A percentile compares a stretch with the other conserved stretches of the same genome.
phyloP scores from a whole-genome alignment of 2,329 filamentous ascomycete genomes.

The Xylaria sp. region DNA sequence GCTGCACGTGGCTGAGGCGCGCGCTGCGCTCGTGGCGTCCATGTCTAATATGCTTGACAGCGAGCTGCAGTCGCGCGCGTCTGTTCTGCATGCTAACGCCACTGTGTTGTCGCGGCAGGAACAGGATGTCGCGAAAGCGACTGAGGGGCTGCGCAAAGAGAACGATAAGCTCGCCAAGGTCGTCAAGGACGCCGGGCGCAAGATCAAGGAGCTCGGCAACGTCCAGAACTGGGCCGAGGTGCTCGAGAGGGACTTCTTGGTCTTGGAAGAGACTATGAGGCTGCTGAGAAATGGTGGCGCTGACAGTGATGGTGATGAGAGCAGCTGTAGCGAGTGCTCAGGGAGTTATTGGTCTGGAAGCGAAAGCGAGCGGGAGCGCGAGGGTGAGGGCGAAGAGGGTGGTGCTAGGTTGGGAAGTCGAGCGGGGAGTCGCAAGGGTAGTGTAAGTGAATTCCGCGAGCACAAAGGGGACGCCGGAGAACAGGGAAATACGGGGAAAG shows the following conservation, averaged over 20 bases:
- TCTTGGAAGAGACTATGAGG: constrained; percentile 72
- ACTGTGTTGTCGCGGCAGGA: constrained; percentile 74
- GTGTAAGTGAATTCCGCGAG: constrained; percentile 31
- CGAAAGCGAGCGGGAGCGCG: constrained; percentile 51
- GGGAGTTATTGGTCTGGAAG: constrained; percentile 43
- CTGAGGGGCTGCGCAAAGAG: constrained; percentile 69
- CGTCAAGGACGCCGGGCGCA: constrained; percentile 69
- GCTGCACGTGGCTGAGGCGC: constrained; percentile 66
- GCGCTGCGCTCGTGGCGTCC: constrained; percentile 68
- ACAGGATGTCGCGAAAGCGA: constrained; percentile 70
- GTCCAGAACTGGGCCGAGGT: constrained; percentile 91
- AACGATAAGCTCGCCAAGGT: constrained; percentile 73
- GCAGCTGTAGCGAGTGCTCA: constrained; percentile 42
- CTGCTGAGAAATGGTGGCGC: constrained; percentile 57
- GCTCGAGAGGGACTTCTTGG: constrained; percentile 74
- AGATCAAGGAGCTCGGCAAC: constrained; percentile 79
- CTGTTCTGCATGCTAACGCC: constrained; percentile 75
- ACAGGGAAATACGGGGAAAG: constrained; percentile 24
- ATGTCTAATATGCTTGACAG: constrained; percentile 77
- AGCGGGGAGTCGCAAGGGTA: constrained; percentile 39
- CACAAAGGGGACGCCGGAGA: constrained; percentile 33
- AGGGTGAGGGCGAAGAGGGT: constrained; percentile 52
- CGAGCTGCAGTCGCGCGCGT: constrained; percentile 74
- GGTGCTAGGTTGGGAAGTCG: constrained; percentile 44
- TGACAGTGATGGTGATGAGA: constrained; percentile 46